Base-by-base conservation (phyloP, 331 rosid species). In the Malus hybrid region DNA sequence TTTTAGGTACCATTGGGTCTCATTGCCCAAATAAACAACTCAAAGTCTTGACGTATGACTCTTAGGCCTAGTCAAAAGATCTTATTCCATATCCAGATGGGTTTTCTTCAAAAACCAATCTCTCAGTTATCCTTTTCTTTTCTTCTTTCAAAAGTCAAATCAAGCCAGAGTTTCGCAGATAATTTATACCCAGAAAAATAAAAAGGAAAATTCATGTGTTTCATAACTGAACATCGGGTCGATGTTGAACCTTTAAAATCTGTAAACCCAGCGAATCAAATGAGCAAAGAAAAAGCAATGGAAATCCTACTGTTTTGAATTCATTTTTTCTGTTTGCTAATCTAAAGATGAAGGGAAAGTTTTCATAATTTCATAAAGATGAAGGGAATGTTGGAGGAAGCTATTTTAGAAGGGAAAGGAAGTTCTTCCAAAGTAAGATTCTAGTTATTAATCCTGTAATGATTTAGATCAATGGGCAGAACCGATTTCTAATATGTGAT, bases 201-300 rank as follows among this genome's bases (percentile, higher is more conserved):
- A 60, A 36, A 42, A 28, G 67, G 71, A 39, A 65, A 34, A 83
- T 56, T 79, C 75, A 69, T 62, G 77, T 69, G 82, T 50, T 56
- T 76, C 69, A 77, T 62, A 52, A 82, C 57, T 69, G 60, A 71
- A 79, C 73, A 70, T 52, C 31, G 64, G 50, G 62, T 54, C 36
- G 56, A 70, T 46, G 36, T 68, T 65, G 78, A 65, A 14, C 50
- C 74, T 24, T n/a, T 19, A 24, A 65, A 78, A 24, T 27, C 16
- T 75, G 42, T 39, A 19, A 70, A 66, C 69, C 83, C 76, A 74
- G 61, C 31, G 77, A 76, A 54, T 80, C n/a, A 69, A 59, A 32
- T 59, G 52, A 32, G 27, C 69, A 39, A 48, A 24, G 24, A 76
- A 48, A 76, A 34, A 69, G 57, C 28, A 24, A 60, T 39, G 28